Conservation (phyloP, 805 yeast genomes). For the Candida easanensis region DNA sequence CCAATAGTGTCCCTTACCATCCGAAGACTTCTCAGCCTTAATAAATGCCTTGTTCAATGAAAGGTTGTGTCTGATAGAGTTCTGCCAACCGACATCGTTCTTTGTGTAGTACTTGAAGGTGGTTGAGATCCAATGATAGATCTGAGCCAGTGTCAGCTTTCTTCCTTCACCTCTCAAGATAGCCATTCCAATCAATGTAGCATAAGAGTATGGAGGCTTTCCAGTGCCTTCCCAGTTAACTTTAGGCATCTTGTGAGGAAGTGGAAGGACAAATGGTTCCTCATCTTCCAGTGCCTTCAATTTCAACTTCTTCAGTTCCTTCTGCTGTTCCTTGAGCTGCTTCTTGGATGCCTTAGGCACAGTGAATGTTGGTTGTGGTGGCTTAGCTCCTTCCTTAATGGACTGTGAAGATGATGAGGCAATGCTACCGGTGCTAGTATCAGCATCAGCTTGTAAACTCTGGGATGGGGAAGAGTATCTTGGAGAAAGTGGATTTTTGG, state of each 20-base stretch:
- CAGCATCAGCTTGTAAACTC: conserved; percentile 2
- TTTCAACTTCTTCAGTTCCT: conserved; percentile 4
- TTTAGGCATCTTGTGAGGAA: conserved; percentile 25
- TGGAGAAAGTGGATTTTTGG: conserved; percentile 26
- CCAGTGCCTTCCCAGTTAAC: conserved; percentile 22
- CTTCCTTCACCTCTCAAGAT: conserved; percentile 74
- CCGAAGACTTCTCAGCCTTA: conserved; percentile 87
- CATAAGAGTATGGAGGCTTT: conserved; percentile 94
- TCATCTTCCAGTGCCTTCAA: conserved; percentile 5
- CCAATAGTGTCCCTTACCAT: conserved; percentile 90
- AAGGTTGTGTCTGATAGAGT: conserved; percentile 91
- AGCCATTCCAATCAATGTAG: conserved; percentile 91
- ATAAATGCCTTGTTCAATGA: conserved; percentile 91
- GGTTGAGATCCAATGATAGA: conserved; percentile 83
- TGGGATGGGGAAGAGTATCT: conserved; percentile 28
- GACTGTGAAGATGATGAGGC: not conserved
- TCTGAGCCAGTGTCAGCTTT: conserved; percentile 82
- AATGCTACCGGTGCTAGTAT: not conserved
- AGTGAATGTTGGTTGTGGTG: conserved; percentile 25
- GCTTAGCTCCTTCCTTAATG: conserved; percentile 14
- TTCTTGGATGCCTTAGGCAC: conserved; percentile 18
- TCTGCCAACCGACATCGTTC: conserved; percentile 97
- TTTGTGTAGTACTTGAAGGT: conserved; percentile 90
- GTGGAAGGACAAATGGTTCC: conserved; percentile 18
- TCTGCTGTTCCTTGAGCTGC: conserved; percentile 11